A percentile compares a stretch with the other conserved stretches of the same genome.
Conservation (phyloP, 2,329 filamentous ascomycete species). For the Fusarium nanum region DNA sequence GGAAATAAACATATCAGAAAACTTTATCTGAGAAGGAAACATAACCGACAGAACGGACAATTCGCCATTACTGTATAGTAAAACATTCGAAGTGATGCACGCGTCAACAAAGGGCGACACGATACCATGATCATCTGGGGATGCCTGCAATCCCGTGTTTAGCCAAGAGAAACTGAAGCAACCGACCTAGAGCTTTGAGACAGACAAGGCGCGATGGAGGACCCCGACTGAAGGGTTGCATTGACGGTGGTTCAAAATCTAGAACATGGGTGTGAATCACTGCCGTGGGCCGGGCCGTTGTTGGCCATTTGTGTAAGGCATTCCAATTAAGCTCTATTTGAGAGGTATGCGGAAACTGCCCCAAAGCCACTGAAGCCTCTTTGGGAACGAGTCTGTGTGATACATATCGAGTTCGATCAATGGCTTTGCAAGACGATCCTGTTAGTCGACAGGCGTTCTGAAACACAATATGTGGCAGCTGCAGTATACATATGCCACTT, state of each 20-base stretch:
- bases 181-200: slow-evolving; percentile 26
- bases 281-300: slow-evolving; percentile 40
- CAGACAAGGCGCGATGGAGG: slow-evolving; percentile 23
- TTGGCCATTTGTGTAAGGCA: slow-evolving; percentile 21
- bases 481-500: background rate
- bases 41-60: background rate
- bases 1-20: slow-evolving; percentile 2
- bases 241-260: slow-evolving; percentile 28
- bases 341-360: slow-evolving; percentile 25
- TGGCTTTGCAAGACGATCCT: slow-evolving; percentile 7
- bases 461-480: slow-evolving; percentile 13
- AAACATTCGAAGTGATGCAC: background rate
- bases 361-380: slow-evolving; percentile 24
- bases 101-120: background rate
- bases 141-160: slow-evolving; percentile 7
- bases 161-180: slow-evolving; percentile 27
- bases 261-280: slow-evolving; percentile 37
- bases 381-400: slow-evolving; percentile 1
- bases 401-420: background rate
- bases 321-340: slow-evolving; percentile 24
- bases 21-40: slow-evolving; percentile 5
- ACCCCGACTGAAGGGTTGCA: slow-evolving; percentile 39
- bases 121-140: slow-evolving; percentile 1
- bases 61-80: background rate
- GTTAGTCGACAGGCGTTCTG: background rate